Evolutionary conservation across 2,329 filamentous ascomycete genomes (phyloP), one percentile per base, ranked within the genome.

Genomic region (Xylaria sp.): DNA sequence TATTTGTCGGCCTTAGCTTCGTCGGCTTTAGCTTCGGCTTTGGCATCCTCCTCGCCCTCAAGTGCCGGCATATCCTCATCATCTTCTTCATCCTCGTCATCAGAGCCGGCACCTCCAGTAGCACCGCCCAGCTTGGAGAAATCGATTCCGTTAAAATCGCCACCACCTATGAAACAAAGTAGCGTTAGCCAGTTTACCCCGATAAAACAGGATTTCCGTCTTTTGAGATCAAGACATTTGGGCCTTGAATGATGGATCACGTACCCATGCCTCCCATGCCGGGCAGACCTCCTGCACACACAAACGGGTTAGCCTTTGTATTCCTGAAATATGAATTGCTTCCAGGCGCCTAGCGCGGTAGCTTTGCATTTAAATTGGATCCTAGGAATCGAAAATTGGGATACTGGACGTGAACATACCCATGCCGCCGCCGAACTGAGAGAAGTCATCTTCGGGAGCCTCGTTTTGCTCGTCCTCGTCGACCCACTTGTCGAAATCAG

Each of bases 401-500:
- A 33, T 48, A 64, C 58, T 67, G 49, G 46, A 62, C 8, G 54
- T 59, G 74, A 62, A 86, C 86, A 78, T 80, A 85, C 87, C 87
- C 88, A 90, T 92, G 28, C 28, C 28, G 73, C 89, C 89, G 67
- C 86, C 89, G 75, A 89, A 90, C 80, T 90, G 86, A 73, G 87
- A 88, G 75, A 90, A 83, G 82, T 97, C 94, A 66, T 97, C 94
- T 73, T 97, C 94, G 58, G 89, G 86, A 69, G 89, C 91, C 83
- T 94, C 94, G 79, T 98, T 92, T 86, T 99, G 96, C 89, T 99
- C 96, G 80, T 99, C 94, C 89, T 98, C 94, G 76, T 98, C 94
- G 78, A 97, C 93, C 94, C 94, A 98, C 92, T 97, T 98, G 86
- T 98, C 94, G 78, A 99, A 99, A 85, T 99, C 92, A 73, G 96